phyloP scores from a whole-genome alignment of 2,329 filamentous ascomycete species.

The Pleochaeta shiraiana region DNA sequence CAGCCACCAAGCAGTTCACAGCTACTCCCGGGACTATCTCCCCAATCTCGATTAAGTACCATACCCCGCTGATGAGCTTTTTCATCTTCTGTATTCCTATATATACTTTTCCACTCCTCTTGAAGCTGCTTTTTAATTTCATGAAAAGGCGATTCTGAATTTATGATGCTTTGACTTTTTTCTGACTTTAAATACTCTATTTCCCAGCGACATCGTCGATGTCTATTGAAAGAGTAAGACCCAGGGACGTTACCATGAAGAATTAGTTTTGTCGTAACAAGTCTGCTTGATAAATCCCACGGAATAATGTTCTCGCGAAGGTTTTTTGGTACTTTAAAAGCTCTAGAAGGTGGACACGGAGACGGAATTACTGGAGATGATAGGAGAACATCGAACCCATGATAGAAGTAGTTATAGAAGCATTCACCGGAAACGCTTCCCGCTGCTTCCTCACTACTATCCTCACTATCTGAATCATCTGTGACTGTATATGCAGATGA shows the following conservation, averaged over 20 bases:
- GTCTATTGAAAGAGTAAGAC: conserved; percentile 90
- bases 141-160: conserved; percentile 48
- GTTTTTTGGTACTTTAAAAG: conserved; percentile 10
- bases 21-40: conserved; percentile 76
- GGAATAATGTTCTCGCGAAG: conserved; percentile 11
- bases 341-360: conserved; percentile 32
- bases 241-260: conserved; percentile 89
- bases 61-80: conserved; percentile 43
- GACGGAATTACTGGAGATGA: conserved; percentile 50
- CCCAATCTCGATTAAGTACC: conserved; percentile 81
- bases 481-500: conserved; percentile 50
- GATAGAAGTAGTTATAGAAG: conserved; percentile 95
- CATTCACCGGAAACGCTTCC: conserved; percentile 44
- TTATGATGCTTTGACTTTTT: conserved; percentile 19
- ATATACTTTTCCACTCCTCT: conserved; percentile 45
- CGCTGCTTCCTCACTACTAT: conserved; percentile 33
- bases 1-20: conserved; percentile 63
- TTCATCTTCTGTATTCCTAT: conserved; percentile 31
- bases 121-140: conserved; percentile 47
- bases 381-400: conserved; percentile 87
- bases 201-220: conserved; percentile 74
- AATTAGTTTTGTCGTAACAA: conserved; percentile 80
- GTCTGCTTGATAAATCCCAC: conserved; percentile 28
- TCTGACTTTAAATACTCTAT: conserved; percentile 34
- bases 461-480: conserved; percentile 44